Percentiles rank a stretch among this genome's conserved stretches.
Conservation (phyloP, 192 early-diverging fungal species). For the Gaertneriomyces sp. region DNA sequence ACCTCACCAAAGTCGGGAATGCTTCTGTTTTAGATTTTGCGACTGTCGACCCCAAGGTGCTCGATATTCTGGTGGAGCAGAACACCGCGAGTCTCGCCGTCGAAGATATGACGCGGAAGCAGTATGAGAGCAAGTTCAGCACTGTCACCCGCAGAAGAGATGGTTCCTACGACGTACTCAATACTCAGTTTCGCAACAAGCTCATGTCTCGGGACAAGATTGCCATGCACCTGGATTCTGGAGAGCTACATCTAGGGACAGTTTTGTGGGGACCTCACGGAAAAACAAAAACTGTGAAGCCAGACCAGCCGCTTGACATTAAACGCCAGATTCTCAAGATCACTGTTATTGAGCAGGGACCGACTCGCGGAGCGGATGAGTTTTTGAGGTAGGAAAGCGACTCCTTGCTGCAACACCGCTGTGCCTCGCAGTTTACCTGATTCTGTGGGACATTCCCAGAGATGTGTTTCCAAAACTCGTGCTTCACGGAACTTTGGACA, state of each 20-base stretch:
- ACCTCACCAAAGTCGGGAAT: constrained; percentile 1
- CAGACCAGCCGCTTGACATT: not conserved
- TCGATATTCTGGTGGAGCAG: not conserved
- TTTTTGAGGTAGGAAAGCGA: constrained; percentile 10
- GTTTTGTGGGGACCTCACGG: constrained; percentile 8
- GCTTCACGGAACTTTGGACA: constrained; percentile 1
- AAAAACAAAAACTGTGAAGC: constrained; percentile 20
- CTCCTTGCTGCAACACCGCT: not conserved
- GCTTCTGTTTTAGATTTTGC: constrained; percentile 11
- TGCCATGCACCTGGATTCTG: constrained; percentile 1
- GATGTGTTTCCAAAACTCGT: constrained; percentile 18
- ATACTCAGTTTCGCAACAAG: constrained; percentile 22
- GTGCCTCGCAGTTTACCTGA: not conserved
- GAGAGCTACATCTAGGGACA: not conserved
- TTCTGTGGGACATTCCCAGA: not conserved
- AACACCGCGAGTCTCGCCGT: constrained; percentile 14
- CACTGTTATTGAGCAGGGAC: constrained; percentile 10
- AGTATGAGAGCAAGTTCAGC: constrained; percentile 26
- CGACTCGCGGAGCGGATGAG: constrained; percentile 2
- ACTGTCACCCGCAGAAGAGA: not conserved
- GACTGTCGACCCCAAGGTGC: constrained; percentile 1
- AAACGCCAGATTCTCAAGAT: not conserved
- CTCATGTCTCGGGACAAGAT: constrained; percentile 12
- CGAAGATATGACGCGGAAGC: constrained; percentile 15
- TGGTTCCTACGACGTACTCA: constrained; percentile 11